Conservation (phyloP, 2,329 filamentous ascomycete species). For the Chaetomium sp. region DNA sequence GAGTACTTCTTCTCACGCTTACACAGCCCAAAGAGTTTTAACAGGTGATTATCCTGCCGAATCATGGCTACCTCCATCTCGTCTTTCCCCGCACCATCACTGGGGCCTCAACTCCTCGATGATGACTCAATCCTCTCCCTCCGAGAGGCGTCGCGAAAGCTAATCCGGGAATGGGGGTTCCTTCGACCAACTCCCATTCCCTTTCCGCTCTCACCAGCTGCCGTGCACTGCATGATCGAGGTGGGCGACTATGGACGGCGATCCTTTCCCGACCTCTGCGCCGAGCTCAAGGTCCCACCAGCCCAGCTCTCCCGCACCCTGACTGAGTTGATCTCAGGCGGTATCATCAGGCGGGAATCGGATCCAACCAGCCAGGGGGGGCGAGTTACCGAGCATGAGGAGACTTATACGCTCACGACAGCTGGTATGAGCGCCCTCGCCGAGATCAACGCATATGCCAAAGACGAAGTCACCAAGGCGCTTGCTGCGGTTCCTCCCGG, state of each 20-base stretch:
- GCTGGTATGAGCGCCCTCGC: constrained; percentile 27
- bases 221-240: constrained; percentile 35
- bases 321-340: constrained; percentile 18
- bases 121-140: constrained; percentile 22
- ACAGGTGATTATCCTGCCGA: not conserved
- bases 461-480: constrained; percentile 31
- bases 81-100: not conserved
- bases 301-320: constrained; percentile 21
- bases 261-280: constrained; percentile 27
- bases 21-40: not conserved
- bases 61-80: constrained; percentile 4
- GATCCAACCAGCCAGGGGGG: not conserved
- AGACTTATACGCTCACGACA: constrained; percentile 28
- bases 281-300: constrained; percentile 29
- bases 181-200: constrained; percentile 31
- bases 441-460: constrained; percentile 32
- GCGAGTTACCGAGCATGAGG: not conserved
- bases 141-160: constrained; percentile 34
- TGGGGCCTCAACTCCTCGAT: not conserved
- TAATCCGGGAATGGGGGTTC: constrained; percentile 38
- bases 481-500: constrained; percentile 26
- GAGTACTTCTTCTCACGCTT: not conserved
- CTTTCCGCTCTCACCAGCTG: constrained; percentile 30
- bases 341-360: constrained; percentile 21
- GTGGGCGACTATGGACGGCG: constrained; percentile 30